Evolutionary conservation across 441 rosid genomes (phyloP).

Genomic region (Melastoma candidum): DNA sequence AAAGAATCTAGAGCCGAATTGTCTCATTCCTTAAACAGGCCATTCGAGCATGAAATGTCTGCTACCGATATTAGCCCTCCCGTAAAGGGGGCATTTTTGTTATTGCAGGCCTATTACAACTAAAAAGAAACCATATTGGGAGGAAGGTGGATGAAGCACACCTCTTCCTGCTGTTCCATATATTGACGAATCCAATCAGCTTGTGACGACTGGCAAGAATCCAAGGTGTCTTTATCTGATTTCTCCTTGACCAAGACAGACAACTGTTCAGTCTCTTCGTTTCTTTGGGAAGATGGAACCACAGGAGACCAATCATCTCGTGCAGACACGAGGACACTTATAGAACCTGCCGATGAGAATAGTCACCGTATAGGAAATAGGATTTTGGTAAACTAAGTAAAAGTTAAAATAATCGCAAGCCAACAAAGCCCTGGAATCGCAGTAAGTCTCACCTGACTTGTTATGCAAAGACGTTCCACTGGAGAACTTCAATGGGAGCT

Average conservation of each 20-base stretch:
- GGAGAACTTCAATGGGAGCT: conserved; percentile 81
- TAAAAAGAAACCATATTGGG: too few relatives aligned
- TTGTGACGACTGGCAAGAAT: conserved; percentile 52
- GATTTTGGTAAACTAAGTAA: not conserved
- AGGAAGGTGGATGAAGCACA: conserved; percentile 5
- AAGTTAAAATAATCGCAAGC: not conserved
- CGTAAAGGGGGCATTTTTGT: too few relatives aligned
- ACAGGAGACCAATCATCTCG: conserved; percentile 44
- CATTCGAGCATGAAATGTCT: too few relatives aligned
- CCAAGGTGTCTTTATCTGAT: conserved; percentile 35
- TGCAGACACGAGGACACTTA: conserved; percentile 57
- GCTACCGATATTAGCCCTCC: too few relatives aligned
- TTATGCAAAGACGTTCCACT: conserved; percentile 48
- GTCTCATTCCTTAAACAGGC: too few relatives aligned
- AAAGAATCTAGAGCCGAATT: too few relatives aligned
- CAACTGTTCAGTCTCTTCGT: conserved; percentile 30
- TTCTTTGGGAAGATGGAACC: conserved; percentile 21
- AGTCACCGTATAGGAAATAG: not conserved
- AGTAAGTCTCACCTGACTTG: conserved; percentile 28
- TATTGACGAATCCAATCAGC: conserved; percentile 90
- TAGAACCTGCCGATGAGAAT: conserved; percentile 45
- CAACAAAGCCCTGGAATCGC: not conserved
- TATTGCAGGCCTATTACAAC: too few relatives aligned
- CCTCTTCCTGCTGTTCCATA: conserved; percentile 83
- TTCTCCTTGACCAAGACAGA: conserved; percentile 44